These are phyloP conservation scores for Penicillium herquei DNA, from an alignment of 495 filamentous ascomycete species.

Conservation along the genomic window DNA sequence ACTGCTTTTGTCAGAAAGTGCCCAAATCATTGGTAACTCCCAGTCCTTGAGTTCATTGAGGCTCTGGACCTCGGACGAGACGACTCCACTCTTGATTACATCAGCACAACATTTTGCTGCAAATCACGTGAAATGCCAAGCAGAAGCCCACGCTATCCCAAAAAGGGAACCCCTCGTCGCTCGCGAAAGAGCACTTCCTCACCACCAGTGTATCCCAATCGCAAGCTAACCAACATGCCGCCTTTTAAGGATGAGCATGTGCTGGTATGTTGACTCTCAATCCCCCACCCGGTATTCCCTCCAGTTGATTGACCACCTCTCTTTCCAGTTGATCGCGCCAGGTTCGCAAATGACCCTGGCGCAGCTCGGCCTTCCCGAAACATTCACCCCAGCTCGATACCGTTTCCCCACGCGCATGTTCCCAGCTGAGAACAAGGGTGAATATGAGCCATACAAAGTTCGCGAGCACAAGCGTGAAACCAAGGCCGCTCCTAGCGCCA, in stretches of 20 bases:
- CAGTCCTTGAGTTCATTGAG: no score
- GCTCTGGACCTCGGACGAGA: no score
- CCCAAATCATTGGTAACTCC: no score
- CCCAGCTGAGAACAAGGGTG: constrained; percentile 69
- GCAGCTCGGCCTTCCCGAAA: constrained; percentile 88
- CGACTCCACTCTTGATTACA: no score
- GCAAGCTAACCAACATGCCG: constrained; percentile 50
- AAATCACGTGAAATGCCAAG: no score
- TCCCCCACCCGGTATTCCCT: neutral
- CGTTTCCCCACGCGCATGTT: constrained; percentile 94
- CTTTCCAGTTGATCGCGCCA: constrained; percentile 77
- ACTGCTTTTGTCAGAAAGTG: no score
- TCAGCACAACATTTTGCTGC: no score
- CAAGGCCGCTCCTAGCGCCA: constrained; percentile 35
- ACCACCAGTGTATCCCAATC: constrained; percentile 3
- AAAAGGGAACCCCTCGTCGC: constrained; percentile 10
- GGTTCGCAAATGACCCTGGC: constrained; percentile 92
- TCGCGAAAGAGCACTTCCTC: neutral
- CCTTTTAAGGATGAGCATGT: constrained; percentile 78
- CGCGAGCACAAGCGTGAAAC: constrained; percentile 63
- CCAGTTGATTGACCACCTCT: constrained; percentile 1
- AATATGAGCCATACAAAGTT: constrained; percentile 82
- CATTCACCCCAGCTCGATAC: constrained; percentile 78
- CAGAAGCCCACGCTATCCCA: constrained; percentile 12
- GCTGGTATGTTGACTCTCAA: constrained; percentile 46